phyloP scores from a whole-genome alignment of 1,284 basidiomycete genomes.

The Singerocomus inundabilis region DNA sequence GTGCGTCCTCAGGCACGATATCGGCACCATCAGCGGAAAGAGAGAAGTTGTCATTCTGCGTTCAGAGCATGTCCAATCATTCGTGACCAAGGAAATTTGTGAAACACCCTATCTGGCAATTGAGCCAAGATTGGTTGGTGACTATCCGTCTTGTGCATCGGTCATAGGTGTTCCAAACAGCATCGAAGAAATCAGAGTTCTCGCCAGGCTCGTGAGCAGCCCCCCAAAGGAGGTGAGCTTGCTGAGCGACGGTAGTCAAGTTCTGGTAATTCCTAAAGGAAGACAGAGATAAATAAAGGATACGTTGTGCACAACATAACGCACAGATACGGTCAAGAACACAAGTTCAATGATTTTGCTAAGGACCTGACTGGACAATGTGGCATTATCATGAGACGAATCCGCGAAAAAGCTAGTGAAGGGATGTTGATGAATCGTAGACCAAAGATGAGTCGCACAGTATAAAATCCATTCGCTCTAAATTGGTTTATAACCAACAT shows the following conservation, averaged over 20 bases:
- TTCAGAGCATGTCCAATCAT: neutral
- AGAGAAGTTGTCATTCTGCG: constrained; percentile 56
- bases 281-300: neutral
- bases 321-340: too few relatives aligned
- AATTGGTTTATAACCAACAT: constrained; percentile 23
- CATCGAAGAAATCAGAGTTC: constrained; percentile 57
- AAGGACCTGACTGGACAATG: constrained; percentile 25
- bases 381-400: constrained; percentile 29
- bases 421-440: accelerated
- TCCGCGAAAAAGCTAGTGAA: constrained; percentile 12
- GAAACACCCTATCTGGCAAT: constrained; percentile 47
- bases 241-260: constrained; percentile 52
- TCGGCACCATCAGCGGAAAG: constrained; percentile 60
- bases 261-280: constrained; percentile 51
- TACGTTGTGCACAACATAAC: too few relatives aligned
- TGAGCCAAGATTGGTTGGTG: constrained; percentile 75
- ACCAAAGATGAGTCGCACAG: constrained; percentile 14
- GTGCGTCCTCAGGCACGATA: constrained; percentile 42
- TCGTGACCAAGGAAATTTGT: accelerated
- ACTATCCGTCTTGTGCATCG: constrained; percentile 64
- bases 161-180: constrained; percentile 53
- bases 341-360: constrained; percentile 17
- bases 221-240: constrained; percentile 75
- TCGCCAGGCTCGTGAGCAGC: constrained; percentile 77
- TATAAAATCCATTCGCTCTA: constrained; percentile 29